phyloP scores from a whole-genome alignment of 2,329 filamentous ascomycete genomes.

The Colletotrichum somersetense region DNA sequence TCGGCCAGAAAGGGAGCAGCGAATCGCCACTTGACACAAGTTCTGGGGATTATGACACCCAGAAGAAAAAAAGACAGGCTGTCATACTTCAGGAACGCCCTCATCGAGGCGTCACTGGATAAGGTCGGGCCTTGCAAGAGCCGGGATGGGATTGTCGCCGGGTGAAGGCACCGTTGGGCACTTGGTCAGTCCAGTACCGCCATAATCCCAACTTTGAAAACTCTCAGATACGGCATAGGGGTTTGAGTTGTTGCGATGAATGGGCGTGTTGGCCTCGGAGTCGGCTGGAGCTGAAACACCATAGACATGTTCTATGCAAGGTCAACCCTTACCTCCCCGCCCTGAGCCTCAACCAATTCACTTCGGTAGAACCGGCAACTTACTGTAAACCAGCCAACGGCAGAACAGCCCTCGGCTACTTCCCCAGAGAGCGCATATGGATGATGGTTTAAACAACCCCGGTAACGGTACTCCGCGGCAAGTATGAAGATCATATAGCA shows the following conservation, averaged over 20 bases:
- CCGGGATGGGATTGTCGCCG: conserved; percentile 24
- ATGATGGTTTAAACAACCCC: conserved; percentile 16
- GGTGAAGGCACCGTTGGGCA: conserved; percentile 26
- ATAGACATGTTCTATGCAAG: conserved; percentile 29
- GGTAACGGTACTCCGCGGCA: neutral
- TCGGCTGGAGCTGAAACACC: conserved; percentile 40
- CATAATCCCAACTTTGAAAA: conserved; percentile 38
- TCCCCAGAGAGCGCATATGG: conserved; percentile 5
- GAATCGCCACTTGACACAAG: neutral
- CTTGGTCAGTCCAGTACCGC: conserved; percentile 29
- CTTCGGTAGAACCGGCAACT: conserved; percentile 21
- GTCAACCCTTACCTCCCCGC: conserved; percentile 33
- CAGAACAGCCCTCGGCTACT: conserved; percentile 30
- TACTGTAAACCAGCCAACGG: conserved; percentile 23
- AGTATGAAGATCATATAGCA: neutral
- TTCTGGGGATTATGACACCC: conserved; percentile 6
- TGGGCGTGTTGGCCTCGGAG: conserved; percentile 33
- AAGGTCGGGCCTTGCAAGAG: conserved; percentile 34
- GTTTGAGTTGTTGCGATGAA: conserved; percentile 42
- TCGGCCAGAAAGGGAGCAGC: neutral
- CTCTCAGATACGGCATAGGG: conserved; percentile 29
- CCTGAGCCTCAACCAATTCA: conserved; percentile 35
- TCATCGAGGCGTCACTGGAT: conserved; percentile 24
- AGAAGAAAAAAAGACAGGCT: conserved; percentile 4
- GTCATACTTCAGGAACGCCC: neutral